Conservation (phyloP, 169 alveolate genomes). For the Cryptosporidium sp. region DNA sequence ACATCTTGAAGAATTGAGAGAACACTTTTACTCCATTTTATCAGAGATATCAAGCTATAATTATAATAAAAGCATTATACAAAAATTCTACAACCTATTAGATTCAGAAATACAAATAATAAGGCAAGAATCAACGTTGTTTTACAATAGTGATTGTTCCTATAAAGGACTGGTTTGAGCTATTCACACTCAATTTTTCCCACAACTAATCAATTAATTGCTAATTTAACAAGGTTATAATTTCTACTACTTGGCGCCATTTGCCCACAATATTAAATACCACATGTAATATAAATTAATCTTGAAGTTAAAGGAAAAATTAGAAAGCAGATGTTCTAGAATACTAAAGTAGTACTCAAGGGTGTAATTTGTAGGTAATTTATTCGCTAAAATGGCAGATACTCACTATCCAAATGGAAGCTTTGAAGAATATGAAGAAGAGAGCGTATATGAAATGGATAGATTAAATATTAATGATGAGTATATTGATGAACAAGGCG, state of each 20-base stretch:
- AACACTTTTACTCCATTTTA: conserved; percentile 6
- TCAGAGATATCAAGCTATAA: conserved; percentile 4
- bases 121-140: background rate
- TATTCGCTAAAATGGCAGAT: background rate
- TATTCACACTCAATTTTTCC: background rate
- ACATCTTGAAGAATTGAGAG: conserved; percentile 10
- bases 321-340: background rate
- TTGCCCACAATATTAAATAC: background rate
- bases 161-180: background rate
- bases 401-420: background rate
- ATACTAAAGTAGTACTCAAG: background rate
- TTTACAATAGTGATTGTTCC: background rate
- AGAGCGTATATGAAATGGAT: background rate
- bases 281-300: background rate
- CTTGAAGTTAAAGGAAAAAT: background rate
- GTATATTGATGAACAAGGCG: background rate
- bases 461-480: background rate
- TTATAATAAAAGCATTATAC: background rate
- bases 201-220: background rate
- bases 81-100: background rate
- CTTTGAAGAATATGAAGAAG: conserved; percentile 4
- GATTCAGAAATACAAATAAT: background rate
- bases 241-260: background rate
- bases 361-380: background rate
- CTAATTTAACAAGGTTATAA: background rate